A percentile compares a stretch with the other conserved stretches of the same genome.
These are phyloP conservation scores for Setaria italica DNA, from an alignment of 202 grass and related monocot species.

Conservation along the genomic window DNA sequence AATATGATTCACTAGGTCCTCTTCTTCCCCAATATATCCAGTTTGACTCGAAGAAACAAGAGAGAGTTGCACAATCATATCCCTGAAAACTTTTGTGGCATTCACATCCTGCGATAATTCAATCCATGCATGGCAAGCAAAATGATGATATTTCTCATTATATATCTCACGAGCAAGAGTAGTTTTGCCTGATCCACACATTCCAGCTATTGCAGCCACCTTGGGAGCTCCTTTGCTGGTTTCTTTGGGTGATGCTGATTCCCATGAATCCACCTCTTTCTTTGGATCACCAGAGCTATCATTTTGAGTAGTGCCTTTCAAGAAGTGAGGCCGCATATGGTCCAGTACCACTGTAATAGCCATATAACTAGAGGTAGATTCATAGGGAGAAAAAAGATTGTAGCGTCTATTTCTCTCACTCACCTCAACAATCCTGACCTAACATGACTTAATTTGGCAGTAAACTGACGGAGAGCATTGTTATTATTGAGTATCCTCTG, in stretches of 20 bases:
- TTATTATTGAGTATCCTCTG: background rate
- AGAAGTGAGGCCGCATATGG: background rate
- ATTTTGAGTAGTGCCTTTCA: background rate
- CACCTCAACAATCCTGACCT: background rate
- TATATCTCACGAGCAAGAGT: no score
- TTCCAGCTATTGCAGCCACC: no score
- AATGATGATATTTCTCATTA: no score
- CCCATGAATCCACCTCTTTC: no score
- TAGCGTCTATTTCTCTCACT: constrained; percentile 1
- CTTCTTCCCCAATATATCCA: background rate
- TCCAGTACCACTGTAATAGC: background rate
- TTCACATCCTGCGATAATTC: background rate
- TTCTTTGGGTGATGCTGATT: no score
- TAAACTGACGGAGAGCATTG: background rate
- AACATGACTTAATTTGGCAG: background rate
- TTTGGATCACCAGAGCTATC: no score
- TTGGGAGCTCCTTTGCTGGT: no score
- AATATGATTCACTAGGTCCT: background rate
- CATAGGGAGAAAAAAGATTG: background rate
- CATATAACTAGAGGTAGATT: background rate
- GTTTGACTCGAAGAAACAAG: background rate
- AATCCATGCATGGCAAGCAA: background rate
- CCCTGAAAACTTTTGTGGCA: background rate
- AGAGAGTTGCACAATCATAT: background rate
- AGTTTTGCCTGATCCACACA: no score